Evolutionary conservation across 1,139 yeast genomes (phyloP).

Genomic region (Zygoascus hellenicus): DNA sequence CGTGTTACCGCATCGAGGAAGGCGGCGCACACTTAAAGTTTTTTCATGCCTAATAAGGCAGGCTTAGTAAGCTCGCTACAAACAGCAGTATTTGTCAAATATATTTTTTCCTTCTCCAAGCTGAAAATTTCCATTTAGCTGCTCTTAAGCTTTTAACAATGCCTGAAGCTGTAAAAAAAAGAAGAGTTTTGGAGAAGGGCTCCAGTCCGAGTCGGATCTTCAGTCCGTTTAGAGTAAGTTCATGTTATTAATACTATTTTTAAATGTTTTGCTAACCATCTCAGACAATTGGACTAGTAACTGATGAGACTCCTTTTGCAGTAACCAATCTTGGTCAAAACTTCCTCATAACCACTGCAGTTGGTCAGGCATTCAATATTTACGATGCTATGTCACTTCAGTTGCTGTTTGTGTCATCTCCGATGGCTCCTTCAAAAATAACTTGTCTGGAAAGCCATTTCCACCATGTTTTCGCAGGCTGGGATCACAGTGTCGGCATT

Average conservation of each 20-base stretch:
- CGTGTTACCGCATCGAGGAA: no score
- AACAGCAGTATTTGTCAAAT: no score
- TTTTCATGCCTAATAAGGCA: no score
- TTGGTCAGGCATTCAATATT: conserved; percentile 85
- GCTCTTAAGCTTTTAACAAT: not conserved
- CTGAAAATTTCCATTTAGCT: no score
- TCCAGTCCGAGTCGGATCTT: conserved; percentile 11
- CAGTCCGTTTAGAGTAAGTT: conserved; percentile 32
- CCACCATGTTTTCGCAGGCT: conserved; percentile 79
- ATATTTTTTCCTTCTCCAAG: no score
- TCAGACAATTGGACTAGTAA: conserved; percentile 39
- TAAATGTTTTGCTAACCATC: conserved; percentile 13
- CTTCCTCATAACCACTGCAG: conserved; percentile 82
- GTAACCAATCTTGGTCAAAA: conserved; percentile 85
- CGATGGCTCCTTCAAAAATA: conserved; percentile 65
- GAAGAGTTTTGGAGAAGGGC: not conserved
- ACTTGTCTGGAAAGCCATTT: conserved; percentile 71
- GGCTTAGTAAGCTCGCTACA: no score
- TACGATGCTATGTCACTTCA: conserved; percentile 89
- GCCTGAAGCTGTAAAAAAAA: conserved; percentile 8
- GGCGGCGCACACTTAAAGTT: no score
- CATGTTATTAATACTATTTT: not conserved
- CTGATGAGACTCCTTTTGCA: conserved; percentile 76
- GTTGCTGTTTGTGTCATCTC: conserved; percentile 77
- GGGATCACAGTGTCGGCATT: conserved; percentile 65